These are phyloP conservation scores for Hypoxylon fuscum DNA, from an alignment of 495 filamentous ascomycete genomes.

Conservation along the genomic window DNA sequence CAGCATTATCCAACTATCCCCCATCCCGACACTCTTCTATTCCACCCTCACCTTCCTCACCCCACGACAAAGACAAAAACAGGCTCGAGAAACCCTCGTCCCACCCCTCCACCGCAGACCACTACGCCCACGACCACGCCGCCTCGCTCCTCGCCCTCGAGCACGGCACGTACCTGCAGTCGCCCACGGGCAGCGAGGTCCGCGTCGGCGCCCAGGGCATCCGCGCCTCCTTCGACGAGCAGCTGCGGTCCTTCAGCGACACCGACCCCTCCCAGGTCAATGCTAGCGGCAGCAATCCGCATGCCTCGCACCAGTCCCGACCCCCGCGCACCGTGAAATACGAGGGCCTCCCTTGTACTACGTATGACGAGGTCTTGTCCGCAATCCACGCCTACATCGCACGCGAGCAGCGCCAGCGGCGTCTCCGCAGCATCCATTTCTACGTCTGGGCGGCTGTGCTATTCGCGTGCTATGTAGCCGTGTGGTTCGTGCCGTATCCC, in stretches of 20 bases:
- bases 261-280: slow-evolving; percentile 13
- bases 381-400: slow-evolving; percentile 70
- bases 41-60: slow-evolving; percentile 23
- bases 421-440: slow-evolving; percentile 78
- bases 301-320: too few relatives aligned
- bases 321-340: slow-evolving; percentile 25
- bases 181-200: slow-evolving; percentile 41
- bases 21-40: slow-evolving; percentile 13
- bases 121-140: slow-evolving; percentile 21
- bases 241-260: slow-evolving; percentile 35
- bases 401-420: slow-evolving; percentile 75
- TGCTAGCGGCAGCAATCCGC: slow-evolving; percentile 36
- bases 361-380: slow-evolving; percentile 77
- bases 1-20: slow-evolving; percentile 1
- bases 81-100: slow-evolving; percentile 16
- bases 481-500: slow-evolving; percentile 83
- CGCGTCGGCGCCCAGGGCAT: slow-evolving; percentile 37
- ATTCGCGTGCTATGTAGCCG: slow-evolving; percentile 75
- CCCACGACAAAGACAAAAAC: slow-evolving; percentile 26
- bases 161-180: slow-evolving; percentile 51
- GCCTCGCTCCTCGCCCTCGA: slow-evolving; percentile 49
- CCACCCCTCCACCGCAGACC: slow-evolving; percentile 13
- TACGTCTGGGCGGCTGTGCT: slow-evolving; percentile 68
- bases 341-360: slow-evolving; percentile 45
- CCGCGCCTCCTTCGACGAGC: slow-evolving; percentile 38